Conservation (phyloP, 768 basidiomycete genomes). For the Butyriboletus loyo region DNA sequence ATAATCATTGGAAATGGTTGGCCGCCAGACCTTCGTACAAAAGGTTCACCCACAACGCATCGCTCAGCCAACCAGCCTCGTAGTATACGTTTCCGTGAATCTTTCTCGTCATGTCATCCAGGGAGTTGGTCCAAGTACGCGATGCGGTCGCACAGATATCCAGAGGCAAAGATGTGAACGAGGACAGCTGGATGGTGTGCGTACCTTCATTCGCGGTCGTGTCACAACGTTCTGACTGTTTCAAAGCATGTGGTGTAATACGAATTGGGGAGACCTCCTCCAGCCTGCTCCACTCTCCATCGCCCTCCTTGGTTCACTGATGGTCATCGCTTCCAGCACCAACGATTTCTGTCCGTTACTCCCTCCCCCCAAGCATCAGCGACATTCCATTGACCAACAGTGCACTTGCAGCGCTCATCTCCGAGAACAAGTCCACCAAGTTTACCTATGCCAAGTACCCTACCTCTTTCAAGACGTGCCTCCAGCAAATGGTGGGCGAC, state of each 20-base stretch:
- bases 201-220: neutral
- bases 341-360: constrained; percentile 13
- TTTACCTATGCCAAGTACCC: constrained; percentile 17
- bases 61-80: neutral
- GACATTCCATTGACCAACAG: neutral
- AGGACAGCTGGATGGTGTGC: constrained; percentile 22
- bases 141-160: constrained; percentile 19
- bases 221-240: neutral
- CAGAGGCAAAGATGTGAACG: constrained; percentile 19
- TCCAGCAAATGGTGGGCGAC: constrained; percentile 22
- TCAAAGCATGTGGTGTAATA: constrained; percentile 17
- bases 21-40: neutral
- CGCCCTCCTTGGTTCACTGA: constrained; percentile 16
- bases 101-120: constrained; percentile 8
- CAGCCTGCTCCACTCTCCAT: constrained; percentile 18
- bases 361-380: neutral
- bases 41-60: neutral
- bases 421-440: constrained; percentile 5
- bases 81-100: neutral
- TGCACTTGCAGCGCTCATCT: constrained; percentile 2
- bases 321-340: constrained; percentile 16
- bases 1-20: neutral
- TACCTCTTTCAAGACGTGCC: constrained; percentile 20
- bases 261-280: constrained; percentile 21
- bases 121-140: constrained; percentile 12